Base-by-base conservation (phyloP, 495 filamentous ascomycete genomes). In the Cladorrhinum samala region DNA sequence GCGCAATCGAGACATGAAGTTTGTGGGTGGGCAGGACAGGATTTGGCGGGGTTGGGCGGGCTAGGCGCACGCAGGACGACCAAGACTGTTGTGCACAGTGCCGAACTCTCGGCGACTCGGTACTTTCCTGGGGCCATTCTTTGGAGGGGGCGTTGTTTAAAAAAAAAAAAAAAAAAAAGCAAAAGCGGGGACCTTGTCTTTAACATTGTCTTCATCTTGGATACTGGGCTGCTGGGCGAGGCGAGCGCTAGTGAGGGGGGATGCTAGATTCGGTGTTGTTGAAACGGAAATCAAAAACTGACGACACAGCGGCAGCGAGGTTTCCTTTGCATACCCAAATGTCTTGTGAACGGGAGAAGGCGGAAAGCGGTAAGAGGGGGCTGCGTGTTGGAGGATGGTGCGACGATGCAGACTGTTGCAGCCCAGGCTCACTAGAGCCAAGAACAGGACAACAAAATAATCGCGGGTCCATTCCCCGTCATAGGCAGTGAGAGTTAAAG, bases 141-240 rank as follows among this genome's bases (percentile, higher is more conserved):
- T 17, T 38, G 50, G 19, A 25, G 55, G 38, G 42, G 46, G 19
- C 37, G 33, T 43, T 42, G 43, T 38, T 49, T 39, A 23, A 57
- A 62, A 47, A 53, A 44, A 58, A n/a, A n/a, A n/a, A n/a, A n/a
- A n/a, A n/a, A n/a, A n/a, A n/a, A n/a, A n/a, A n/a, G 57, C 19
- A 54, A 62, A 63, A 62, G 54, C 52, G 67, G 73, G 63, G 72
- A 84, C 81, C 74, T 78, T 70, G 82, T 73, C 60, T 70, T 81
- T 43, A 71, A 59, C 64, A 72, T 71, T 57, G 65, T 68, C 58
- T 63, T 68, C 66, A 70, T 70, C 51, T 55, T 56, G 55, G 20
- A 36, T 41, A 30, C 53, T 54, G 23, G 58, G 50, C 27, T 43
- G 53, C 39, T 33, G 45, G 13, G 45, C 45, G 24, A 16, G 17